Evolutionary conservation across 306 rosid genomes (phyloP).

Genomic region (Quercus cerris): DNA sequence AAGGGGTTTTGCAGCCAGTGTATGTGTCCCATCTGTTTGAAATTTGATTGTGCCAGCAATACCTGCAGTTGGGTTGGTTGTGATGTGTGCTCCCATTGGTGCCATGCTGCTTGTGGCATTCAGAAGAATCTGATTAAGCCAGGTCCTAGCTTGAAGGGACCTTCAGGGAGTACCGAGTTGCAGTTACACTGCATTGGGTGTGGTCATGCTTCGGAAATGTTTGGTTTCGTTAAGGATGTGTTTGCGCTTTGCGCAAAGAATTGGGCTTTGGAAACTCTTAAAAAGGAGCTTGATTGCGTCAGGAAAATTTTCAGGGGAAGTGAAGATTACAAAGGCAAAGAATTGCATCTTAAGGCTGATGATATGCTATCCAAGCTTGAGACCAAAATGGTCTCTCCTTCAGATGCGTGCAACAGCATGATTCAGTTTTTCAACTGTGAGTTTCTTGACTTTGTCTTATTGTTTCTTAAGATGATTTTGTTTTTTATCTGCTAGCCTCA

Average conservation of each 20-base stretch:
- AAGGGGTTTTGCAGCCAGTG: conserved; percentile 92
- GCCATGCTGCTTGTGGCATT: conserved; percentile 94
- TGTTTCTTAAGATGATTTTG: neutral
- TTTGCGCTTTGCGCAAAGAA: conserved; percentile 82
- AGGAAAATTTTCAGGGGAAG: conserved; percentile 80
- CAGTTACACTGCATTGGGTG: conserved; percentile 96
- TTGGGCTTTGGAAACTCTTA: conserved; percentile 82
- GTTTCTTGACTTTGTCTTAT: conserved; percentile 18
- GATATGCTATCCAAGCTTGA: conserved; percentile 66
- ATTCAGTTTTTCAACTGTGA: conserved; percentile 82
- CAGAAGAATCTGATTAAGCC: conserved; percentile 81
- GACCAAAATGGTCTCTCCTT: conserved; percentile 64
- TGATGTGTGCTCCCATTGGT: conserved; percentile 97
- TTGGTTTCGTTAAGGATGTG: conserved; percentile 97
- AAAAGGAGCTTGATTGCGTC: conserved; percentile 90
- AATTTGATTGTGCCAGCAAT: conserved; percentile 87
- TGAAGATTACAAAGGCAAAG: conserved; percentile 89
- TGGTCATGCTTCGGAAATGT: conserved; percentile 90
- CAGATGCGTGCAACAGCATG: conserved; percentile 81
- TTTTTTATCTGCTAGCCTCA: neutral
- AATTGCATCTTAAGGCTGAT: conserved; percentile 67
- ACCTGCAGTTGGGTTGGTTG: conserved; percentile 99
- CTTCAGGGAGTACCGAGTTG: conserved; percentile 79
- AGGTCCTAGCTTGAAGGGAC: conserved; percentile 92
- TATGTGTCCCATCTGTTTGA: conserved; percentile 96